Conservation (phyloP, 805 yeast species). For the Yarrowia sp. region DNA sequence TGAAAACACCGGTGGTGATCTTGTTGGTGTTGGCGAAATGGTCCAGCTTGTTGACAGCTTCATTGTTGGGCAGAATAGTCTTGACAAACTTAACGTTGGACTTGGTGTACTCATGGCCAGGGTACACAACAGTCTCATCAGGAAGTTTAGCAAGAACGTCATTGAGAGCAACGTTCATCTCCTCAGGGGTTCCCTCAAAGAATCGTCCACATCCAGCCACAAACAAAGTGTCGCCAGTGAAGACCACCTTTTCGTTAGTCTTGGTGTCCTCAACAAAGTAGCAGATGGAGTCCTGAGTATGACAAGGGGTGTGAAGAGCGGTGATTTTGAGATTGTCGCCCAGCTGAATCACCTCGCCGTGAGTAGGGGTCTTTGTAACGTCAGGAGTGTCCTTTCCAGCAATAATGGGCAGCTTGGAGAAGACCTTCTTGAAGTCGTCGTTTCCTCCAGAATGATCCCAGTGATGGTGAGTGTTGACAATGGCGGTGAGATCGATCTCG, state of each 20-base stretch:
- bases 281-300: slow-evolving; percentile 94
- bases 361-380: slow-evolving; percentile 68
- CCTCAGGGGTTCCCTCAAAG: slow-evolving; percentile 82
- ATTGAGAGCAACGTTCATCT: slow-evolving; percentile 75
- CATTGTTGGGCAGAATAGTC: slow-evolving; percentile 50
- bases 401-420: slow-evolving; percentile 58
- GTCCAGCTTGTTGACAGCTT: slow-evolving; percentile 55
- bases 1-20: slow-evolving; percentile 79
- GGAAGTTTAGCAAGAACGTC: slow-evolving; percentile 60
- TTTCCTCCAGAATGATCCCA: slow-evolving; percentile 94
- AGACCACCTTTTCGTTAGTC: slow-evolving; percentile 65
- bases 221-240: slow-evolving; percentile 95
- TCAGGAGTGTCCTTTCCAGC: slow-evolving; percentile 81
- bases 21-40: slow-evolving; percentile 55
- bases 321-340: slow-evolving; percentile 66
- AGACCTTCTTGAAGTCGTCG: slow-evolving; percentile 38
- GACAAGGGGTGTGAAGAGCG: slow-evolving; percentile 95
- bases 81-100: slow-evolving; percentile 77
- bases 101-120: slow-evolving; percentile 95
- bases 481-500: slow-evolving; percentile 58
- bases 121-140: slow-evolving; percentile 68
- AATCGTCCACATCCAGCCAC: slow-evolving; percentile 95
- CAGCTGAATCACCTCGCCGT: slow-evolving; percentile 57
- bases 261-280: slow-evolving; percentile 67
- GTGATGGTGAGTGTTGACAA: slow-evolving; percentile 96